A percentile compares a stretch with the other conserved stretches of the same genome.
phyloP scores from a whole-genome alignment of 2,329 filamentous ascomycete genomes.

The Aspergillus fructus region DNA sequence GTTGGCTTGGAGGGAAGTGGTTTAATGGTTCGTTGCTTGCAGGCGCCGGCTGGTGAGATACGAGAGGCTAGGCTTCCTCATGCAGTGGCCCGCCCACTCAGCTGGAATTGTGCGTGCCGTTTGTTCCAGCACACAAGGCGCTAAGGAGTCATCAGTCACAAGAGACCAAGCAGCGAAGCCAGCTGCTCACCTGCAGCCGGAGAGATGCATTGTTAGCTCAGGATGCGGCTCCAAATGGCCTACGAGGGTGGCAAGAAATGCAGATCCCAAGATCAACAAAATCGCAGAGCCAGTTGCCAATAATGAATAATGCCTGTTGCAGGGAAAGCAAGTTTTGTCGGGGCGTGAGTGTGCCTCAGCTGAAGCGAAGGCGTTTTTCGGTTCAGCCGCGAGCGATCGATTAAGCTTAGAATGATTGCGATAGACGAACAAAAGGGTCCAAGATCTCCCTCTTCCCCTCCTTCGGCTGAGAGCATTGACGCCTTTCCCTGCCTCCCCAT shows the following conservation, averaged over 20 bases:
- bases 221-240: constrained; percentile 13
- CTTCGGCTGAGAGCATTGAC: neutral
- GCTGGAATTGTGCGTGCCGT: neutral
- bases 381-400: neutral
- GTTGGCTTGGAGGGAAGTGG: neutral
- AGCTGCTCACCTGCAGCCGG: constrained; percentile 8
- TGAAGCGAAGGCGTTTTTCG: constrained; percentile 2
- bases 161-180: neutral
- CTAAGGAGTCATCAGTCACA: neutral
- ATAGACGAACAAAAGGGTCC: neutral
- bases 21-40: neutral
- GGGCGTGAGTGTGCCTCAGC: constrained; percentile 3
- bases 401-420: neutral
- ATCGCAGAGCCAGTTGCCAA: neutral
- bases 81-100: neutral
- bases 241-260: neutral
- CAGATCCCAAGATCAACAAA: neutral
- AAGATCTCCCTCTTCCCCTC: neutral
- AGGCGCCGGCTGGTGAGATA: constrained; percentile 1
- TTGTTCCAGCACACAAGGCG: neutral
- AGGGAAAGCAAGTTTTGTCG: neutral
- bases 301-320: neutral
- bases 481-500: neutral
- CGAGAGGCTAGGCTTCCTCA: neutral
- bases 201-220: constrained; percentile 5